Conservation (phyloP, 2,329 filamentous ascomycete species). For the Venturia oleaginea region DNA sequence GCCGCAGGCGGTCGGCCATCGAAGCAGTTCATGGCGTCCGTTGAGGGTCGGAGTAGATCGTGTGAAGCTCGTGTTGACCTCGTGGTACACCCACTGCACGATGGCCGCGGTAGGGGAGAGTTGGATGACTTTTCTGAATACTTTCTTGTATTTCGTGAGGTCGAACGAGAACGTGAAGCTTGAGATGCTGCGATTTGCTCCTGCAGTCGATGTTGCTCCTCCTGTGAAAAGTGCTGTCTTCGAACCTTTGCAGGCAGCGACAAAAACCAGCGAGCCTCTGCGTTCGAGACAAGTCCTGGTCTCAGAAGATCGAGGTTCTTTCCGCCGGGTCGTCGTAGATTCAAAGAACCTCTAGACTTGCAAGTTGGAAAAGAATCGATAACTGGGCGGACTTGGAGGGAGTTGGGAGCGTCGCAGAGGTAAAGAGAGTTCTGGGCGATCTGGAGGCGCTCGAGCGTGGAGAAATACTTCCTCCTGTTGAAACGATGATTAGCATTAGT, state of each 20-base stretch:
- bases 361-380: constrained; percentile 1
- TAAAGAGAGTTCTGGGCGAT: constrained; percentile 45
- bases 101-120: not conserved
- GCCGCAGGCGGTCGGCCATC: not conserved
- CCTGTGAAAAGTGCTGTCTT: constrained; percentile 58
- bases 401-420: constrained; percentile 19
- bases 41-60: not conserved
- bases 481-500: constrained; percentile 10
- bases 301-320: constrained; percentile 17
- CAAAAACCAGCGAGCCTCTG: constrained; percentile 59
- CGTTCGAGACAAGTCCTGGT: constrained; percentile 35
- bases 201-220: constrained; percentile 48
- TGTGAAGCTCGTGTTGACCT: not conserved
- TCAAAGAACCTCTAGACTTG: not conserved
- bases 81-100: not conserved
- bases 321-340: constrained; percentile 11
- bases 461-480: constrained; percentile 57
- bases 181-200: not conserved
- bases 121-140: not conserved
- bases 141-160: not conserved
- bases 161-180: not conserved
- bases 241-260: constrained; percentile 64
- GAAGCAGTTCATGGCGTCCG: constrained; percentile 10
- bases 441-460: constrained; percentile 59
- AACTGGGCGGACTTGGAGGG: constrained; percentile 17